Percentiles rank a stretch among this genome's conserved stretches.
Evolutionary conservation across 2,329 filamentous ascomycete genomes (phyloP).

Genomic region (Epichloe elymi): DNA sequence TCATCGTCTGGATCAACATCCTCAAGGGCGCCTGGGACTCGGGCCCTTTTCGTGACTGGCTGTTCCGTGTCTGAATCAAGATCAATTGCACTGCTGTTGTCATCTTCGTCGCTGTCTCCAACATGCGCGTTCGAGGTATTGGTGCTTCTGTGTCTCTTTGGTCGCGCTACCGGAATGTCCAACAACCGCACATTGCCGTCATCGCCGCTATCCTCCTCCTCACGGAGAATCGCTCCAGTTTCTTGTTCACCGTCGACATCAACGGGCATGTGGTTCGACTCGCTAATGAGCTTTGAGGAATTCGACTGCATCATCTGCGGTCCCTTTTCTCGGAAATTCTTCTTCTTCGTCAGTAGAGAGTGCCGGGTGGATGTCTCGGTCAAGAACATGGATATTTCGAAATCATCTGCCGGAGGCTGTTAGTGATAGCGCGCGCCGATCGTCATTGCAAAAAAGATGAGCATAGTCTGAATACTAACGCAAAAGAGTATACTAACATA

Average conservation of each 20-base stretch:
- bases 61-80: slow-evolving; percentile 26
- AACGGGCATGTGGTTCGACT: slow-evolving; percentile 39
- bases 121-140: slow-evolving; percentile 17
- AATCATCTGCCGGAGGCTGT: slow-evolving; percentile 54
- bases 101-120: slow-evolving; percentile 18
- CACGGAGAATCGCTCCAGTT: slow-evolving; percentile 20
- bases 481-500: too few relatives aligned
- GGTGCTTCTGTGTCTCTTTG: slow-evolving; percentile 18
- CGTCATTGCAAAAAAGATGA: background rate
- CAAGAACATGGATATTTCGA: slow-evolving; percentile 88
- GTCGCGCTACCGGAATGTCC: slow-evolving; percentile 20
- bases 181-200: slow-evolving; percentile 15
- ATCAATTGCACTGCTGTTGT: slow-evolving; percentile 22
- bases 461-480: too few relatives aligned
- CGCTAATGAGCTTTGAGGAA: slow-evolving; percentile 46
- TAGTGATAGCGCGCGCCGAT: background rate
- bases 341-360: slow-evolving; percentile 74
- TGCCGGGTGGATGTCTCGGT: slow-evolving; percentile 77
- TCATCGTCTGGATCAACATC: slow-evolving; percentile 18
- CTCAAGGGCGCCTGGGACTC: slow-evolving; percentile 17
- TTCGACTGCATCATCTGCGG: slow-evolving; percentile 45
- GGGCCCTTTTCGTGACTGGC: slow-evolving; percentile 32
- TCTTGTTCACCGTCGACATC: slow-evolving; percentile 23
- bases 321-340: slow-evolving; percentile 52
- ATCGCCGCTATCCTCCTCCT: slow-evolving; percentile 42